Evolutionary conservation across 2,329 filamentous ascomycete genomes (phyloP).

Genomic region (Trichoderma pleuroti): DNA sequence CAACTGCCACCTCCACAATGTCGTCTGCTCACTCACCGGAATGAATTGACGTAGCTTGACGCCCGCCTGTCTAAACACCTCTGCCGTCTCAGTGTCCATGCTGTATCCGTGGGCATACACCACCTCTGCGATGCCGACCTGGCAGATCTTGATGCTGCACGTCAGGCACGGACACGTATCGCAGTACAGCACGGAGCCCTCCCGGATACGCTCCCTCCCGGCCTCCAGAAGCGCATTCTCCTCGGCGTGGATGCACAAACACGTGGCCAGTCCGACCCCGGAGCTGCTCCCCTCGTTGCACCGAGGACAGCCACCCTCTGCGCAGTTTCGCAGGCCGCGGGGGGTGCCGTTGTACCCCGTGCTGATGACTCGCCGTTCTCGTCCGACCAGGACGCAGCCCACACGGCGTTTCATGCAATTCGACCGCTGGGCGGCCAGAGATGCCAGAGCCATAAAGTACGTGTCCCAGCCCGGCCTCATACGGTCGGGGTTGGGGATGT

Average conservation of each 20-base stretch:
- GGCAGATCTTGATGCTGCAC: conserved; percentile 97
- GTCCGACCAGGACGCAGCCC: conserved; percentile 82
- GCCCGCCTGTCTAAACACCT: conserved; percentile 78
- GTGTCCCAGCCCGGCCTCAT: conserved; percentile 90
- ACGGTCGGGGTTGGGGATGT: conserved; percentile 74
- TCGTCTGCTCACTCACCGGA: conserved; percentile 55
- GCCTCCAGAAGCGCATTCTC: conserved; percentile 96
- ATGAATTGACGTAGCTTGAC: conserved; percentile 84
- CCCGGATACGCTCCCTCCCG: conserved; percentile 81
- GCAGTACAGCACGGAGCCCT: conserved; percentile 82
- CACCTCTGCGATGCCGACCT: conserved; percentile 93
- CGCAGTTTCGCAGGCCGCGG: conserved; percentile 81
- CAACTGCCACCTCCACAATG: not conserved
- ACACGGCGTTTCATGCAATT: conserved; percentile 99
- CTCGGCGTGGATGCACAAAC: conserved; percentile 95
- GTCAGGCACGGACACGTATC: conserved; percentile 96
- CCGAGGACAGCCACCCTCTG: conserved; percentile 81
- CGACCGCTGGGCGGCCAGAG: conserved; percentile 80
- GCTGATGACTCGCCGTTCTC: conserved; percentile 80
- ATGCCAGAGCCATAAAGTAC: conserved; percentile 97
- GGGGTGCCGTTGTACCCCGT: conserved; percentile 99
- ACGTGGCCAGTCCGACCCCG: conserved; percentile 76
- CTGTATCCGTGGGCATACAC: conserved; percentile 93
- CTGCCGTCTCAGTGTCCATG: conserved; percentile 83
- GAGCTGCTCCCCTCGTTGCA: conserved; percentile 73